Conservation (phyloP, 78 protist genomes). For the Polysphondylium violaceum region DNA sequence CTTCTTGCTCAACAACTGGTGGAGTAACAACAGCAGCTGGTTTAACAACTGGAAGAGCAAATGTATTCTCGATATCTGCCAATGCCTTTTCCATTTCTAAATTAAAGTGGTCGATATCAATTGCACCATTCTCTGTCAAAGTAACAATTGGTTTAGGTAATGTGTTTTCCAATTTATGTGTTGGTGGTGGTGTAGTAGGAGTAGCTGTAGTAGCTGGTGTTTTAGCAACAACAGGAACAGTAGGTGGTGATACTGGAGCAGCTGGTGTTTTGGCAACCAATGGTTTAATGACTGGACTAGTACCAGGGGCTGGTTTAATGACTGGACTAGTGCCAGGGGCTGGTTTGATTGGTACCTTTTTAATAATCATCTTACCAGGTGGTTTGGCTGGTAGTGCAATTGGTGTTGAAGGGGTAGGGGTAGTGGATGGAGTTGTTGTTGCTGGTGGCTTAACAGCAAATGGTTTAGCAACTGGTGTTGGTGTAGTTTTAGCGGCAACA, state of each 20-base stretch:
- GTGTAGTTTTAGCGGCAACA: not conserved
- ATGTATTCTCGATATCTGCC: slow-evolving; percentile 31
- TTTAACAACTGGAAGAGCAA: not conserved
- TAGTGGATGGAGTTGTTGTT: not conserved
- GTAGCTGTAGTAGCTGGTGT: not conserved
- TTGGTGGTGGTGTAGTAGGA: slow-evolving; percentile 1
- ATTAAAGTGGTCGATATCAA: slow-evolving; percentile 12
- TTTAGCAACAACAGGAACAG: not conserved
- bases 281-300: slow-evolving; percentile 26
- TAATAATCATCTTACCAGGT: not conserved
- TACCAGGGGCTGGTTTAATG: not conserved
- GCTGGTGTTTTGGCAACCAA: not conserved
- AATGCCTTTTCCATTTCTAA: slow-evolving; percentile 52
- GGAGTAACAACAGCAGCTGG: not conserved
- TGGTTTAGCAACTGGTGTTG: slow-evolving; percentile 4
- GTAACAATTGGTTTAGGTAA: not conserved
- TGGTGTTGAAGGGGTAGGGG: too few species aligned
- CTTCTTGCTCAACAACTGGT: not conserved
- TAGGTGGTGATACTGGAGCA: not conserved
- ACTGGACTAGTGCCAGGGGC: too few species aligned
- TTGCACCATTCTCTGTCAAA: not conserved
- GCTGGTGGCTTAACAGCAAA: not conserved
- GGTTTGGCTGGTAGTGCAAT: not conserved
- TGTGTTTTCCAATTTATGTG: not conserved
- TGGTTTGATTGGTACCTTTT: too few species aligned